Percentiles rank a stretch among this genome's conserved stretches.
These are phyloP conservation scores for Sordariomycetes sp. DNA, from an alignment of 2,329 filamentous ascomycete species.

Conservation along the genomic window DNA sequence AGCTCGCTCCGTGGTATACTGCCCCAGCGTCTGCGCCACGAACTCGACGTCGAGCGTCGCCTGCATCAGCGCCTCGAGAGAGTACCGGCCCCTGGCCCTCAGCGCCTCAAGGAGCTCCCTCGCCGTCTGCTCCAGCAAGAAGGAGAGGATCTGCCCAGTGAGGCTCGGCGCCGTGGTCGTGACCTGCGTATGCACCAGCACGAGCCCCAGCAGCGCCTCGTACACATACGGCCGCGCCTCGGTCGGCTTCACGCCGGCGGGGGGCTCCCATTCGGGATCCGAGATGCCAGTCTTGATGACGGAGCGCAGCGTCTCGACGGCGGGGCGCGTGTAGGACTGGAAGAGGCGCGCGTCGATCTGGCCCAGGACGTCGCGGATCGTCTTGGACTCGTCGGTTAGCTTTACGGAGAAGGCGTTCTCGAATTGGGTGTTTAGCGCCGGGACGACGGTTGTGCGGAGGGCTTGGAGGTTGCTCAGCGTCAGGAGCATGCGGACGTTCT, in stretches of 20 bases:
- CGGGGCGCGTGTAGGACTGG: constrained; percentile 77
- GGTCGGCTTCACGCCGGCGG: constrained; percentile 41
- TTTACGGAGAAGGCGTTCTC: constrained; percentile 91
- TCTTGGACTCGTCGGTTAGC: constrained; percentile 84
- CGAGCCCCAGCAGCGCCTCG: constrained; percentile 68
- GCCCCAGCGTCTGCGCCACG: constrained; percentile 79
- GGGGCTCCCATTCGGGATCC: constrained; percentile 57
- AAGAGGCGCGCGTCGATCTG: constrained; percentile 90
- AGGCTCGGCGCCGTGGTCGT: constrained; percentile 66
- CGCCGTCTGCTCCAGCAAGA: constrained; percentile 73
- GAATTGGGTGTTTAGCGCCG: constrained; percentile 80
- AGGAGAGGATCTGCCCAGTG: constrained; percentile 69
- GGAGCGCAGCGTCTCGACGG: constrained; percentile 51
- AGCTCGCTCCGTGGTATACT: constrained; percentile 77
- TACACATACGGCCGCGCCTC: constrained; percentile 85
- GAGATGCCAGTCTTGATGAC: constrained; percentile 64
- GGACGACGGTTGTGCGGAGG: constrained; percentile 70
- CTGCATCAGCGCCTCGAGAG: constrained; percentile 79
- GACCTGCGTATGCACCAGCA: constrained; percentile 84
- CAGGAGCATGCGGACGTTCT: constrained; percentile 87
- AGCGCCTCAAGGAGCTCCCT: constrained; percentile 74
- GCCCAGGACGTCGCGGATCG: constrained; percentile 75
- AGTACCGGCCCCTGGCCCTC: constrained; percentile 51
- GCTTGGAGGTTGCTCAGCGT: constrained; percentile 86
- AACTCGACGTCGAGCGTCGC: constrained; percentile 97